Base-by-base conservation (phyloP, 306 rosid genomes). In the Elaeagnus macrophylla region DNA sequence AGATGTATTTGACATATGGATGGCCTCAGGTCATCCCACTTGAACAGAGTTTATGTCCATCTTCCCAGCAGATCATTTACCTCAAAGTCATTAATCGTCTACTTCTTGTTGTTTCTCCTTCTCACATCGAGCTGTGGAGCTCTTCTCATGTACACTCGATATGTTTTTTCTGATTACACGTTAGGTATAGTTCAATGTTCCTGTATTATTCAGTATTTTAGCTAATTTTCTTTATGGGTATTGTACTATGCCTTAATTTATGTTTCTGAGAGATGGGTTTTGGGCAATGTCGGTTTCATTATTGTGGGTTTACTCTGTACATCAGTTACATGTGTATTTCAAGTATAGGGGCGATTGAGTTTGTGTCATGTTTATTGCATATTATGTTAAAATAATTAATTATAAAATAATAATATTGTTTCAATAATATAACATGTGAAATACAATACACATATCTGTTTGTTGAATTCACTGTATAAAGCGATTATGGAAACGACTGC, bases 1-100 rank as follows among this genome's bases (percentile, higher is more conserved):
- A 77, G 78, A 89, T 91, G 97, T 84, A 86, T 76, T 81, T 86
- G 96, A 79, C 97, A n/a, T 91, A 91, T 67, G 97, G 97, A 63
- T 91, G 97, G 97, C 97, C 97, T 14, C 97, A 86, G 89, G 88
- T 86, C 69, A 82, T 91, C 72, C 95, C 94, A 58, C 80, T 91
- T 0, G 93, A 82, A 55, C 80, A 78, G 53, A 85, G 86, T 50
- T 61, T 73, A 2, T 77, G 67, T 52, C 81, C 95, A 18, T 83
- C 97, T 62, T 54, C 77, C 25, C 91, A 81, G 65, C 74, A 70
- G 73, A 73, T 91, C 69, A 67, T 91, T 12, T 91, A 75, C 74
- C 85, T 91, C 60, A 86, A 78, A 71, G 35, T 86, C 67, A 78
- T 81, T 55, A 86, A 91, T 71, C 93, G 95, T 5, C 41, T 75